phyloP scores from a whole-genome alignment of 106 monocot genomes.

The Gastrodia elata region DNA sequence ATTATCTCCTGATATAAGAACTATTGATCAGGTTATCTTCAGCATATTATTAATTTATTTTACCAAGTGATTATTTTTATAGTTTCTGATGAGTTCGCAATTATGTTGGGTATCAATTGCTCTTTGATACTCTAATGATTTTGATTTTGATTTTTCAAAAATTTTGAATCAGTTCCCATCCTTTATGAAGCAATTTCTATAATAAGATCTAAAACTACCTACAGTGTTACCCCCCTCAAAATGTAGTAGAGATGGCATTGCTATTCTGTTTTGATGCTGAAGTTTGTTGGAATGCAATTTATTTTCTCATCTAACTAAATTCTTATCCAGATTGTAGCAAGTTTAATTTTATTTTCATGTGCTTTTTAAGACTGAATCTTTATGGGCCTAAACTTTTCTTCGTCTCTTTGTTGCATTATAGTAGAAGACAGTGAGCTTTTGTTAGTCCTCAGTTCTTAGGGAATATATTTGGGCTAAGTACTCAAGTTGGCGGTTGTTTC shows the following conservation, averaged over 20 bases:
- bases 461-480: neutral
- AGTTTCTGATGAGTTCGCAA: neutral
- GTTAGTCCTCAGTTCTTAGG: neutral
- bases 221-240: neutral
- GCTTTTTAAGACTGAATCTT: too few relatives aligned
- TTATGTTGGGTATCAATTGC: neutral
- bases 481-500: neutral
- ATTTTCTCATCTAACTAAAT: neutral
- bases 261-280: neutral
- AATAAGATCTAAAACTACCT: too few relatives aligned
- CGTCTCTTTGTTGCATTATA: neutral
- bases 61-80: neutral
- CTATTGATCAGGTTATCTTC: conserved; percentile 75
- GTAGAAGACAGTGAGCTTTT: neutral
- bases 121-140: neutral
- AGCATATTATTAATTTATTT: neutral
- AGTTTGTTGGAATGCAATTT: neutral
- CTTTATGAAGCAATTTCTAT: too few relatives aligned
- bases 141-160: neutral
- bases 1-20: conserved; percentile 89
- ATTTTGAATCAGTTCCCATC: neutral
- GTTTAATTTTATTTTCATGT: too few relatives aligned
- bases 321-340: neutral
- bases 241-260: neutral
- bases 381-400: too few relatives aligned